Evolutionary conservation across 257 asterid genomes (phyloP).

Genomic region (Scutellaria minor): DNA sequence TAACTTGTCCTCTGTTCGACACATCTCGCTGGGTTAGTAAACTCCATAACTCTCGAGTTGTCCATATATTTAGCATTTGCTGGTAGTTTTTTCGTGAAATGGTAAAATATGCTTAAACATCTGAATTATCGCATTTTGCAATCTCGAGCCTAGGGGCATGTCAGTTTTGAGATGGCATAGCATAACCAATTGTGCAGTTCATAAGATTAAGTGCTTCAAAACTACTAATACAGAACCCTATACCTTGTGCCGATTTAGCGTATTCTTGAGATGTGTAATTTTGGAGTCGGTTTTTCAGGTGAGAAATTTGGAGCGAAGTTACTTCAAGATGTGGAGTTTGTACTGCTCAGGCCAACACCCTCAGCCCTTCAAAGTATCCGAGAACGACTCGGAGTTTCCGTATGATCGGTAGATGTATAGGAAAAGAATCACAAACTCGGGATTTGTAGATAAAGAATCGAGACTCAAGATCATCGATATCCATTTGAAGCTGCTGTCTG

Average conservation of each 20-base stretch:
- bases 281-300: conserved; percentile 57
- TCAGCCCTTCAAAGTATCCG: conserved; percentile 85
- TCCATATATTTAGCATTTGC: too few species aligned
- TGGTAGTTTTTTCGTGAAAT: too few species aligned
- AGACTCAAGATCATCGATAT: conserved; percentile 15
- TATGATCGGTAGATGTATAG: conserved; percentile 52
- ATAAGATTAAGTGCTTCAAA: too few species aligned
- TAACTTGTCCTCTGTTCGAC: conserved; percentile 89
- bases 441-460: conserved; percentile 56
- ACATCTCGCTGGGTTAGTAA: conserved; percentile 88
- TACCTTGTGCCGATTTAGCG: too few species aligned
- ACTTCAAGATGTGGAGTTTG: conserved; percentile 95
- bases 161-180: too few species aligned
- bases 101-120: too few species aligned
- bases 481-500: conserved; percentile 14
- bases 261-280: not conserved
- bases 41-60: not conserved
- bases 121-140: not conserved
- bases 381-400: conserved; percentile 71
- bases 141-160: too few species aligned
- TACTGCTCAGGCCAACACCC: conserved; percentile 85
- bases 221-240: not conserved
- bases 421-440: conserved; percentile 21
- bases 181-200: too few species aligned
- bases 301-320: conserved; percentile 83